Evolutionary conservation across 768 basidiomycete species (phyloP).

Genomic region (Mycena haematopus): DNA sequence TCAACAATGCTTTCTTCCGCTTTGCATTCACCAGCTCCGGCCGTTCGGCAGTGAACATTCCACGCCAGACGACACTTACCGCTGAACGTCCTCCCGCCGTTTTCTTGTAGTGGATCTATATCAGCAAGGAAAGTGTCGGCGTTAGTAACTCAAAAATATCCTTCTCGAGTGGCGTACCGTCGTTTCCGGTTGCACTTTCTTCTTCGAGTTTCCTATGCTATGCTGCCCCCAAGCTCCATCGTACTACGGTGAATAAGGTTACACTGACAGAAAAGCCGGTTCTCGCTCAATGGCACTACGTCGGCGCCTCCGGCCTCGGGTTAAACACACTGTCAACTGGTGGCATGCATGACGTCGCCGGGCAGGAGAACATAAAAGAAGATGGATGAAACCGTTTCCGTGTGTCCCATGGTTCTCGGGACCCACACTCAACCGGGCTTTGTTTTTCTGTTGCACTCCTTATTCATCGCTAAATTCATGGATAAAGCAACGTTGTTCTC

Average conservation of each 20-base stretch:
- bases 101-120: too few species aligned
- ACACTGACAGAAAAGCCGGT: neutral
- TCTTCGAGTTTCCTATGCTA: neutral
- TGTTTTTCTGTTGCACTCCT: neutral
- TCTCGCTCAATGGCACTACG: neutral
- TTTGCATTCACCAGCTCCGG: too few species aligned
- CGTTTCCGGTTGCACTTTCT: neutral
- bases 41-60: too few species aligned
- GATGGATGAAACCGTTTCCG: neutral
- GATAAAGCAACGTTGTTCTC: constrained; percentile 17
- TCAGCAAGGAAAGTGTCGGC: neutral
- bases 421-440: constrained; percentile 21
- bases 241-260: neutral
- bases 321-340: too few species aligned
- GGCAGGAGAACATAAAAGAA: constrained; percentile 17
- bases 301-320: too few species aligned
- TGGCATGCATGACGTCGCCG: constrained; percentile 26
- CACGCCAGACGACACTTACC: too few species aligned
- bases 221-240: neutral
- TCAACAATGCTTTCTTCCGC: too few species aligned
- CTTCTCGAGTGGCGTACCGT: neutral
- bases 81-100: too few species aligned
- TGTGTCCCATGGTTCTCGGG: constrained; percentile 22
- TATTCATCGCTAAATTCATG: constrained; percentile 21
- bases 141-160: neutral